Evolutionary conservation across 352 stramenopile species (phyloP).

Genomic region (Phytophthora tentaculata): DNA sequence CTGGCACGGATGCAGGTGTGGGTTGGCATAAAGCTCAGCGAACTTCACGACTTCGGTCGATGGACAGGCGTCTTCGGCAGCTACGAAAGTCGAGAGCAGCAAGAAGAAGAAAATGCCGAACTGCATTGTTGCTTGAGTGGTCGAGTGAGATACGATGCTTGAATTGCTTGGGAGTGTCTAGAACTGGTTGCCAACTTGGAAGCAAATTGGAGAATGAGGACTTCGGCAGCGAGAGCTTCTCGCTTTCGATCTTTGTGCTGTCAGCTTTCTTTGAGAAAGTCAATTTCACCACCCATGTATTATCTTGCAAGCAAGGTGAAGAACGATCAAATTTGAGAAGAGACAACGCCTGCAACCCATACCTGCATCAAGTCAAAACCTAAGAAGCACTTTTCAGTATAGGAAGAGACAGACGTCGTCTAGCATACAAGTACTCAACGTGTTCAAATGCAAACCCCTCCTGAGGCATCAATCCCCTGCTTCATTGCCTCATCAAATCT

Average conservation of each 20-base stretch:
- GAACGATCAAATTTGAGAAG: slow-evolving; percentile 3
- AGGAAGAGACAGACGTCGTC: slow-evolving; percentile 6
- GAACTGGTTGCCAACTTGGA: slow-evolving; percentile 23
- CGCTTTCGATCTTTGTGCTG: background rate
- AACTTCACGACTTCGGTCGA: slow-evolving; percentile 31
- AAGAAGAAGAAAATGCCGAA: slow-evolving; percentile 19
- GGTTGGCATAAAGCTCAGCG: slow-evolving; percentile 36
- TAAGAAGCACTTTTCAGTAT: background rate
- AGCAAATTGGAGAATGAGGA: slow-evolving; percentile 41
- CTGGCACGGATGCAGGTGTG: slow-evolving; percentile 35
- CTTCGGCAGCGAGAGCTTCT: background rate
- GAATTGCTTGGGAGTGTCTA: slow-evolving; percentile 9
- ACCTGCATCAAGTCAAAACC: slow-evolving; percentile 1
- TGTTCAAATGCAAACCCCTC: slow-evolving; percentile 17
- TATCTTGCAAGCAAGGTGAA: slow-evolving; percentile 8
- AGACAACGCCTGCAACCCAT: slow-evolving; percentile 1
- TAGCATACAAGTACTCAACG: background rate
- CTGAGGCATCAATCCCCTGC: background rate
- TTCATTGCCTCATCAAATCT: slow-evolving; percentile 12
- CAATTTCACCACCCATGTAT: background rate
- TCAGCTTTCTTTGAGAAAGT: slow-evolving; percentile 11
- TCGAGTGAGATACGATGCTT: slow-evolving; percentile 6
- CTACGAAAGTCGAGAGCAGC: slow-evolving; percentile 17
- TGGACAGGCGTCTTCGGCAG: slow-evolving; percentile 33
- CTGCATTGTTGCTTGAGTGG: slow-evolving; percentile 21